phyloP scores from a whole-genome alignment of 1,284 basidiomycete species.

The Peniophora sp. region DNA sequence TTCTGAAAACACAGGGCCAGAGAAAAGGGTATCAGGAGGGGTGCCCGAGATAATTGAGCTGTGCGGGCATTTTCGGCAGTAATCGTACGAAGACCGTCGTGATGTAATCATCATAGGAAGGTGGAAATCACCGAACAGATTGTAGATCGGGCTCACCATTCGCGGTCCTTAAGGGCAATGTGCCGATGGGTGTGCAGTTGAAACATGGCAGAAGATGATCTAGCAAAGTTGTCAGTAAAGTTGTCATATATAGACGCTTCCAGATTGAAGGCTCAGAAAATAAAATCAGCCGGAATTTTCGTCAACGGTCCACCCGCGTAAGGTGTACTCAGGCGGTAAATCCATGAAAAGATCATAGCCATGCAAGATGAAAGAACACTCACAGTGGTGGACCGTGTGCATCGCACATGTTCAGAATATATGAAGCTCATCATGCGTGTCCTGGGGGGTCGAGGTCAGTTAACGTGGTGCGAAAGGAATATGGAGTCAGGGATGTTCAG shows the following conservation, averaged over 20 bases:
- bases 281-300: constrained; percentile 76
- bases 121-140: constrained; percentile 1
- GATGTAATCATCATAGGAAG: constrained; percentile 47
- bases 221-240: no score
- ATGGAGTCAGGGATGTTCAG: constrained; percentile 28
- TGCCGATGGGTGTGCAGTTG: no score
- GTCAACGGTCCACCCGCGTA: constrained; percentile 38
- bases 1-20: neutral
- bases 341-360: constrained; percentile 56
- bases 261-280: constrained; percentile 10
- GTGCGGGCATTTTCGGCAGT: constrained; percentile 85
- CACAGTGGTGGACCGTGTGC: constrained; percentile 3
- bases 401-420: no score
- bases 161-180: no score
- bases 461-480: neutral
- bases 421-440: no score
- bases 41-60: constrained; percentile 76
- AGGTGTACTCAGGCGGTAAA: constrained; percentile 67
- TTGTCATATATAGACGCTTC: no score
- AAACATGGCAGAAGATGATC: no score
- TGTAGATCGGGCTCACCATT: no score
- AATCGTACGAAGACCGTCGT: constrained; percentile 84
- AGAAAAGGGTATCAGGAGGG: constrained; percentile 47
- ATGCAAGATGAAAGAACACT: constrained; percentile 9
- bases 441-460: no score